These are phyloP conservation scores for Plasmopara muralis DNA, from an alignment of 352 stramenopile genomes.

Conservation along the genomic window DNA sequence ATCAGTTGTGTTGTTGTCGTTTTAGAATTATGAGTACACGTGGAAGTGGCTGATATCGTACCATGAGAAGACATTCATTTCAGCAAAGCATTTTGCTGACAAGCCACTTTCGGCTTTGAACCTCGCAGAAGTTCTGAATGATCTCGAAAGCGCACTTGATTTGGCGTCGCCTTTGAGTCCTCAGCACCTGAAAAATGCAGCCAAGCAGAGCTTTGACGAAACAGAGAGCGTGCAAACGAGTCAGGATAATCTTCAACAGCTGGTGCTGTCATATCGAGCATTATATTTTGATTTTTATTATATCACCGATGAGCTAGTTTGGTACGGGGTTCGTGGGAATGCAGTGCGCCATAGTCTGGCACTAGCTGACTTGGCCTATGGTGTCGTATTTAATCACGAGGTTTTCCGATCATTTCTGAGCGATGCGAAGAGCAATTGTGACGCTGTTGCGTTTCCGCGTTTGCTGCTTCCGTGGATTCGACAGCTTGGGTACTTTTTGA, in stretches of 20 bases:
- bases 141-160: slow-evolving; percentile 60
- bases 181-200: slow-evolving; percentile 31
- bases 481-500: slow-evolving; percentile 83
- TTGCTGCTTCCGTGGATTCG: slow-evolving; percentile 80
- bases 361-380: slow-evolving; percentile 75
- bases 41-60: slow-evolving; percentile 73
- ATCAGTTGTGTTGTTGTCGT: slow-evolving; percentile 1
- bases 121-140: slow-evolving; percentile 46
- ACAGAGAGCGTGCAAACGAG: slow-evolving; percentile 12
- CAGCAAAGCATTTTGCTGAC: slow-evolving; percentile 18
- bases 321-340: slow-evolving; percentile 81
- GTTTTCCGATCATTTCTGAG: slow-evolving; percentile 68
- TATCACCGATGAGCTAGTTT: slow-evolving; percentile 86
- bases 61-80: slow-evolving; percentile 30
- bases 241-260: slow-evolving; percentile 46
- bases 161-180: slow-evolving; percentile 63
- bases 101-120: slow-evolving; percentile 21
- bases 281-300: slow-evolving; percentile 90
- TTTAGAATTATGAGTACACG: slow-evolving; percentile 70
- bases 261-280: slow-evolving; percentile 73
- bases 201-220: slow-evolving; percentile 37
- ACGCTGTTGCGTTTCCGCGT: slow-evolving; percentile 40
- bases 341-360: slow-evolving; percentile 75
- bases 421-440: slow-evolving; percentile 14
- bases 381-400: slow-evolving; percentile 81